Conservation (phyloP, 306 rosid genomes). For the Vicia sativa region DNA sequence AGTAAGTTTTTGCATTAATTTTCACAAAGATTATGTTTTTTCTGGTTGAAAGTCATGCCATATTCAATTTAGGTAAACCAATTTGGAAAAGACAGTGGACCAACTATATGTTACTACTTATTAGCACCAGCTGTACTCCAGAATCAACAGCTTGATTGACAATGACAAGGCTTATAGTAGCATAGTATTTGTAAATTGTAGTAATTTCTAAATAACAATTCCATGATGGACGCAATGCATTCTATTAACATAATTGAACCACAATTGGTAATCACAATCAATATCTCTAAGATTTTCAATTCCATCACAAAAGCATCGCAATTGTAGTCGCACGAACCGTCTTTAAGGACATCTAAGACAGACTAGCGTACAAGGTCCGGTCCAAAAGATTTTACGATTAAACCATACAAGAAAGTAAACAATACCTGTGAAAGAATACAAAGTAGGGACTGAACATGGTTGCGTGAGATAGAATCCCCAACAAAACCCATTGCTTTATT, state of each 20-base stretch:
- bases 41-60: conserved; percentile 9
- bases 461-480: conserved; percentile 90
- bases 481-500: conserved; percentile 69
- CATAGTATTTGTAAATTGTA: conserved; percentile 16
- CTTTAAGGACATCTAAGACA: no score
- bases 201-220: conserved; percentile 17
- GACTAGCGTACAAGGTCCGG: no score
- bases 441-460: conserved; percentile 86
- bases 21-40: conserved; percentile 16
- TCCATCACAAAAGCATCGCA: background rate
- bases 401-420: background rate
- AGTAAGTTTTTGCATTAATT: conserved; percentile 5
- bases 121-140: conserved; percentile 40
- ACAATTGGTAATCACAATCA: no score
- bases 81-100: conserved; percentile 37
- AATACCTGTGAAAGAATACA: conserved; percentile 78
- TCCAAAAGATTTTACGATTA: no score
- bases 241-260: no score
- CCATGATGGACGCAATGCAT: no score
- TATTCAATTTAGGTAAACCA: conserved; percentile 36
- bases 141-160: conserved; percentile 19
- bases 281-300: background rate
- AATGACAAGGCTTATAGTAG: conserved; percentile 29
- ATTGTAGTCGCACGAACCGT: background rate
- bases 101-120: conserved; percentile 23